Percentiles rank a stretch among this genome's conserved stretches.
Evolutionary conservation across 2,329 filamentous ascomycete species (phyloP).

Genomic region (Cytospora chrysosperma): DNA sequence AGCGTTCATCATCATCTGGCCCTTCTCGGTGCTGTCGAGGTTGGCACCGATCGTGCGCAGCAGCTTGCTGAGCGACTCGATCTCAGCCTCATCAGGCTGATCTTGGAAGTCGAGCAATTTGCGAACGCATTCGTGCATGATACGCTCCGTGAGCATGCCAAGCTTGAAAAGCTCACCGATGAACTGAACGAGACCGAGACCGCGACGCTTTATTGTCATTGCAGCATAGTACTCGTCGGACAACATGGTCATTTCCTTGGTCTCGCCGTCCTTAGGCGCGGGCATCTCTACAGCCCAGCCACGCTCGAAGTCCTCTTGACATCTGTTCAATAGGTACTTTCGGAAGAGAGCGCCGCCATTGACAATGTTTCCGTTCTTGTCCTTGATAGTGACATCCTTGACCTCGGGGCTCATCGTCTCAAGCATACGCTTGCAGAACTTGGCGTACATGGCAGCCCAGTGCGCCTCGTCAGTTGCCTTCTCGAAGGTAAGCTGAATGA

Average conservation of each 20-base stretch:
- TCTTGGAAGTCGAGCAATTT: constrained; percentile 96
- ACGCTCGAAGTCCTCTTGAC: constrained; percentile 97
- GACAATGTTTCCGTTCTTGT: constrained; percentile 85
- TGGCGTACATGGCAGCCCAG: constrained; percentile 98
- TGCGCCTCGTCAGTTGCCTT: constrained; percentile 98
- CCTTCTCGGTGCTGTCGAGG: constrained; percentile 81
- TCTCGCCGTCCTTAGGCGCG: constrained; percentile 66
- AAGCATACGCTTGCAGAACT: constrained; percentile 97
- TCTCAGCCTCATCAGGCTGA: constrained; percentile 89
- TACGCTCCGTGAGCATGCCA: constrained; percentile 95
- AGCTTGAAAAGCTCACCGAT: constrained; percentile 99
- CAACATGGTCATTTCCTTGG: constrained; percentile 73
- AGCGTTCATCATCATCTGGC: constrained; percentile 80
- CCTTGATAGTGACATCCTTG: constrained; percentile 89
- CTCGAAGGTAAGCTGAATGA: constrained; percentile 98
- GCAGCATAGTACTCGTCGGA: constrained; percentile 96
- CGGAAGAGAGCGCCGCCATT: constrained; percentile 93
- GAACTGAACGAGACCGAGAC: constrained; percentile 97
- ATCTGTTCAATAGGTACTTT: constrained; percentile 97
- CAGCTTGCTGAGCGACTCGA: constrained; percentile 92
- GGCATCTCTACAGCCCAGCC: constrained; percentile 93
- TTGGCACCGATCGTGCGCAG: constrained; percentile 87
- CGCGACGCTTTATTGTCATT: constrained; percentile 91
- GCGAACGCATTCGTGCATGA: constrained; percentile 99
- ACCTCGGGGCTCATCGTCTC: constrained; percentile 94